Evolutionary conservation across 257 asterid genomes (phyloP).

Genomic region (Solanum gracilifrons): DNA sequence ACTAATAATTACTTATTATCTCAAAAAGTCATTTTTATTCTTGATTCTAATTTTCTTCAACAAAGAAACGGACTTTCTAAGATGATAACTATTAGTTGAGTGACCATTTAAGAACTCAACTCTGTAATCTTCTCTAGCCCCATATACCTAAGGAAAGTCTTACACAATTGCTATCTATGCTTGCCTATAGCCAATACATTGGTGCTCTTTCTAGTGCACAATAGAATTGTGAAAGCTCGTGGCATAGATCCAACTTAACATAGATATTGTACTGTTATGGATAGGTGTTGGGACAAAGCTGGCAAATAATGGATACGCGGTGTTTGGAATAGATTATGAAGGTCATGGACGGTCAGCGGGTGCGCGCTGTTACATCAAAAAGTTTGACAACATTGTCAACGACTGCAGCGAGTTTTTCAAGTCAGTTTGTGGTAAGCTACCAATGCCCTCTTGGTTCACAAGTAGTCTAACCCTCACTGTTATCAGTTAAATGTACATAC

Average conservation of each 20-base stretch:
- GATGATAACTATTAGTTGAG: not conserved
- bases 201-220: not conserved
- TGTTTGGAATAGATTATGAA: conserved; percentile 84
- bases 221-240: not conserved
- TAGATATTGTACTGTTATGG: not conserved
- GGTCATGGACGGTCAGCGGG: conserved; percentile 92
- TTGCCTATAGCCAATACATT: not conserved
- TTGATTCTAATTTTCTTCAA: not conserved
- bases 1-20: not conserved
- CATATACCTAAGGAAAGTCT: not conserved
- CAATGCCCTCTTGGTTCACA: not conserved
- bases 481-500: not conserved
- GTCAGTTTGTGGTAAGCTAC: conserved; percentile 55
- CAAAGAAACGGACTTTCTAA: not conserved
- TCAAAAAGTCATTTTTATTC: not conserved
- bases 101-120: not conserved
- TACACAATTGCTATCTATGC: not conserved
- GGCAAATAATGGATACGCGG: conserved; percentile 64
- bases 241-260: not conserved
- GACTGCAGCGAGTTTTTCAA: conserved; percentile 61
- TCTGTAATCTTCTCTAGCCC: not conserved
- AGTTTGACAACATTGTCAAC: conserved; percentile 58
- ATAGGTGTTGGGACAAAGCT: conserved; percentile 67
- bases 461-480: not conserved
- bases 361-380: conserved; percentile 69